These are phyloP conservation scores for Adansonia digitata DNA, from an alignment of 345 rosid species.

Conservation along the genomic window DNA sequence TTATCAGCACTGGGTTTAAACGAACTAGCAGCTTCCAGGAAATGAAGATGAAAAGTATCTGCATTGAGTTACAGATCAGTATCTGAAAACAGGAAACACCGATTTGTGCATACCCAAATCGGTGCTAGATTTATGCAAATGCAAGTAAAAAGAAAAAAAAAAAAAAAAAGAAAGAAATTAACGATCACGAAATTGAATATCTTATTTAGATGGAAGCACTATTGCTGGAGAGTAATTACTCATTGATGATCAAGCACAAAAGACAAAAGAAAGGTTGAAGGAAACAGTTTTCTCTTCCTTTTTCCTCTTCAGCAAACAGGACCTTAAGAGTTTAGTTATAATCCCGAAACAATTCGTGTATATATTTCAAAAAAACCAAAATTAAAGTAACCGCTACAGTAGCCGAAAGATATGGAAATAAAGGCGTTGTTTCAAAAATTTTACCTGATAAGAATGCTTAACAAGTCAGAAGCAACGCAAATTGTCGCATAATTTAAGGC, in stretches of 20 bases:
- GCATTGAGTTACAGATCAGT: too few species aligned
- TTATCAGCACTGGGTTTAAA: neutral
- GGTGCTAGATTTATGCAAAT: neutral
- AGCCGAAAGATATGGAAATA: too few species aligned
- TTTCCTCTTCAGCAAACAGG: neutral
- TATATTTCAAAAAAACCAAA: too few species aligned
- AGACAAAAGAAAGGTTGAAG: neutral
- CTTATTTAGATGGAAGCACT: neutral
- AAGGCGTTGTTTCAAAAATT: too few species aligned
- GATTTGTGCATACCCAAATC: too few species aligned
- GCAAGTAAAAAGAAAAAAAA: neutral
- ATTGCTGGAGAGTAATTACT: neutral
- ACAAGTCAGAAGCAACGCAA: neutral
- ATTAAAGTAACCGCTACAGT: too few species aligned
- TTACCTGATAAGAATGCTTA: too few species aligned
- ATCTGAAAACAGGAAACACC: neutral
- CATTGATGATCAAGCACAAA: neutral
- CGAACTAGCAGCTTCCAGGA: neutral
- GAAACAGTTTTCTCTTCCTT: neutral
- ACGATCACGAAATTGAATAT: neutral
- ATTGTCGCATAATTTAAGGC: neutral
- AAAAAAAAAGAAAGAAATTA: neutral
- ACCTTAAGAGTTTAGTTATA: neutral
- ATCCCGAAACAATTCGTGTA: too few species aligned
- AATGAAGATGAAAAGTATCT: neutral